These are phyloP conservation scores for Amylocystis lapponica DNA, from an alignment of 768 basidiomycete species.

Conservation along the genomic window DNA sequence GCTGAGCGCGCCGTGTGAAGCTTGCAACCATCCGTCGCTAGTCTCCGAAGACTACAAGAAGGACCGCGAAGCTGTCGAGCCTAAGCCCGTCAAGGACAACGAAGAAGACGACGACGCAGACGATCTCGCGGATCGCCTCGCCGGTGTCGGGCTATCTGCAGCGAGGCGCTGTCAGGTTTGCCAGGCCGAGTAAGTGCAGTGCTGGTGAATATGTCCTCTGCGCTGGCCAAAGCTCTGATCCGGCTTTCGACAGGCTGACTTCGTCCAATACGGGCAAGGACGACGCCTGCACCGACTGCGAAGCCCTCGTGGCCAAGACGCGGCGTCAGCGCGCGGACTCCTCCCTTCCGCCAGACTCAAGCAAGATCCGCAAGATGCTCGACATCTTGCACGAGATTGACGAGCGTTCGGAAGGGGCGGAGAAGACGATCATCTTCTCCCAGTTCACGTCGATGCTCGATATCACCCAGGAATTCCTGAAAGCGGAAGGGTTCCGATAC, in stretches of 20 bases:
- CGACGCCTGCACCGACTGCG: slow-evolving; percentile 45
- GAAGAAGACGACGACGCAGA: slow-evolving; percentile 59
- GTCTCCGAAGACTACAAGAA: slow-evolving; percentile 70
- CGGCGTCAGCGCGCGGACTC: slow-evolving; percentile 29
- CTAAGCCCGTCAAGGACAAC: slow-evolving; percentile 45
- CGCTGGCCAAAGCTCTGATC: not conserved
- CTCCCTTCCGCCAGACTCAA: slow-evolving; percentile 60
- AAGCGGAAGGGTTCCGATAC: slow-evolving; percentile 57
- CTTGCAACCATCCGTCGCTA: slow-evolving; percentile 85
- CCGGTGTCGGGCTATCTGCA: slow-evolving; percentile 53
- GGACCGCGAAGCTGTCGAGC: slow-evolving; percentile 74
- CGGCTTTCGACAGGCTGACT: slow-evolving; percentile 16
- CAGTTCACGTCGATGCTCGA: slow-evolving; percentile 89
- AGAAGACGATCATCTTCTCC: slow-evolving; percentile 96
- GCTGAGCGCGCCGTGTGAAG: slow-evolving; percentile 32
- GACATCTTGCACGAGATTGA: slow-evolving; percentile 65
- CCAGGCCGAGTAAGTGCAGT: slow-evolving; percentile 49
- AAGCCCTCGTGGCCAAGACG: slow-evolving; percentile 43
- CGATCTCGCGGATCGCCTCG: slow-evolving; percentile 71
- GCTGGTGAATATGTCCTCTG: too few relatives aligned
- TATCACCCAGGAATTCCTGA: slow-evolving; percentile 80
- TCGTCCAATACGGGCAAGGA: slow-evolving; percentile 34
- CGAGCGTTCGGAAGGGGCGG: slow-evolving; percentile 46
- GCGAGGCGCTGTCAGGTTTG: slow-evolving; percentile 76
- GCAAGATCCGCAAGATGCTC: slow-evolving; percentile 84